A percentile compares a stretch with the other conserved stretches of the same genome.
Evolutionary conservation across 78 protist species (phyloP).

Genomic region (Cavenderia fasciculata): DNA sequence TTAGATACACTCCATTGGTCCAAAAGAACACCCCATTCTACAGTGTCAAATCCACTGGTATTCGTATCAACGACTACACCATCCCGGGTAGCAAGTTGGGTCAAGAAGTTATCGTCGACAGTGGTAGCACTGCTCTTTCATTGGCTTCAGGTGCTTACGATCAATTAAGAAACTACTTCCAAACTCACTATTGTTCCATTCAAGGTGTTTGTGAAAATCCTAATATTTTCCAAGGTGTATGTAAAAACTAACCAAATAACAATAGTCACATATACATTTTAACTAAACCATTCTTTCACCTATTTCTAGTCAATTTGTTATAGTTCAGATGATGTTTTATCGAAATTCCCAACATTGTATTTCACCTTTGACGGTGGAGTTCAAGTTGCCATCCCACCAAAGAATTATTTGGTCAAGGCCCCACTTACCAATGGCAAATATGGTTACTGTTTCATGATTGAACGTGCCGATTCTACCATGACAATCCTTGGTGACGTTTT

Average conservation of each 20-base stretch:
- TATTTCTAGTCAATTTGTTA: conserved; percentile 7
- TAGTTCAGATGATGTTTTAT: background rate
- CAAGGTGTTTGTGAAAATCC: conserved; percentile 25
- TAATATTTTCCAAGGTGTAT: conserved; percentile 8
- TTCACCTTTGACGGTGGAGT: conserved; percentile 56
- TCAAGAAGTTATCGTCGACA: conserved; percentile 43
- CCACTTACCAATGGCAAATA: background rate
- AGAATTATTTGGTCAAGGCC: conserved; percentile 51
- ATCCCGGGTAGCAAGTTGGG: conserved; percentile 20
- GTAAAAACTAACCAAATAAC: background rate
- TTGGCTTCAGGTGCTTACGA: conserved; percentile 34
- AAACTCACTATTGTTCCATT: conserved; percentile 31
- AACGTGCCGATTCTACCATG: conserved; percentile 1
- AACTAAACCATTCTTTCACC: background rate
- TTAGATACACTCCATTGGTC: conserved; percentile 46
- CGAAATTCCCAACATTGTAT: conserved; percentile 22
- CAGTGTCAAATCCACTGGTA: conserved; percentile 6
- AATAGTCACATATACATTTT: no score
- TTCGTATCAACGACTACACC: background rate
- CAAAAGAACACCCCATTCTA: conserved; percentile 14
- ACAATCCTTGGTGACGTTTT: conserved; percentile 73
- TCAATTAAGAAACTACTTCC: background rate
- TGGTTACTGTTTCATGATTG: conserved; percentile 65
- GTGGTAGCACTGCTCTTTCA: conserved; percentile 42
- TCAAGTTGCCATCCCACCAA: conserved; percentile 54